phyloP scores from a whole-genome alignment of 306 rosid species.

The Pyrus bretschneideri region DNA sequence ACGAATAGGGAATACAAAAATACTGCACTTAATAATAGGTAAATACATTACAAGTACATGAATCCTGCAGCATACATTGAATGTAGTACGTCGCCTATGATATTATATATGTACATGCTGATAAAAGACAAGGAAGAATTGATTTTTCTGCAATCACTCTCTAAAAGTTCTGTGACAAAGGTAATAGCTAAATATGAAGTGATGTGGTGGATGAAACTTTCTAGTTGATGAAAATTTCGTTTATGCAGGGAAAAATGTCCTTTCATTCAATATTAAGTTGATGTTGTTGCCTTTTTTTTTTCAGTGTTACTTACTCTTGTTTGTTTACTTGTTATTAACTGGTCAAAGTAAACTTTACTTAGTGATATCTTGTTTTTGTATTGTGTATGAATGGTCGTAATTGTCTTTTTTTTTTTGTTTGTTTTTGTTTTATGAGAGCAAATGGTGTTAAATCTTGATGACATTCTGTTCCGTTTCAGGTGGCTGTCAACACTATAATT shows the following conservation, averaged over 20 bases:
- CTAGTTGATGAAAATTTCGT: background rate
- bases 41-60: background rate
- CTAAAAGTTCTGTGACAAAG: background rate
- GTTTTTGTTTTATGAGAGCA: background rate
- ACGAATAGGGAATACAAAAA: background rate
- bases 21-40: background rate
- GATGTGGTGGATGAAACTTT: background rate
- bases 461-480: slow-evolving; percentile 35
- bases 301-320: background rate
- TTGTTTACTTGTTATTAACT: background rate
- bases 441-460: background rate
- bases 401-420: no score
- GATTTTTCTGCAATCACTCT: background rate
- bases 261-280: background rate
- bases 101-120: background rate
- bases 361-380: background rate
- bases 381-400: background rate
- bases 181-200: background rate
- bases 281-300: background rate
- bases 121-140: background rate
- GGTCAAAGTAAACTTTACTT: background rate
- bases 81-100: background rate
- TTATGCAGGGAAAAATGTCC: background rate
- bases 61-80: background rate
- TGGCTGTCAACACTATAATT: slow-evolving; percentile 78